Base-by-base conservation (phyloP, 2,329 filamentous ascomycete genomes). In the Diaporthe batatas region DNA sequence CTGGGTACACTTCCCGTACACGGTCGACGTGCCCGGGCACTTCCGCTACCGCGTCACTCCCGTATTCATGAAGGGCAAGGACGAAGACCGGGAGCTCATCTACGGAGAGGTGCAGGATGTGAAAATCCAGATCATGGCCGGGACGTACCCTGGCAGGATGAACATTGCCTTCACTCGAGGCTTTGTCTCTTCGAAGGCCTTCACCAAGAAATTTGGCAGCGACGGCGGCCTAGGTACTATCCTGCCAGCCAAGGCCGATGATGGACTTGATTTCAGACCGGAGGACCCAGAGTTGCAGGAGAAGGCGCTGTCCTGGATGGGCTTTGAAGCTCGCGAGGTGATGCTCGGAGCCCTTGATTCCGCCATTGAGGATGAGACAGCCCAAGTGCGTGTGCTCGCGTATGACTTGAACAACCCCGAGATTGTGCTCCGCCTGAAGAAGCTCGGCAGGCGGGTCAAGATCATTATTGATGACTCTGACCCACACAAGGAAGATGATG, bases 381-480 rank as follows among this genome's bases (percentile, higher is more conserved):
- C 76, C 36, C 68, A 76, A 54, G 76, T 77, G 6, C 75, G 74
- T 47, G 70, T 77, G 34, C 68, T 72, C 25, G 76, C 75, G 14
- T 77, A 77, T 47, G 76, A 77, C 55, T 65, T 77, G 71, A 77
- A 77, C 70, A 74, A 75, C 55, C 76, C 75, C 7, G 76, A 77
- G 65, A 72, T 77, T 59, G 76, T 77, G 7, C 69, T 54, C 32
- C 72, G 75, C 7, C 74, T 77, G 32, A 73, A 77, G 55, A 71
- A 71, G 62, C 71, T 77, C 23, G 65, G 72, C 5, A 72, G 39
- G 21, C 75, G 76, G 6, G 57, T 77, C 14, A 77, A 76, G 75
- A 73, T 77, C 67, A 77, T 77, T 53, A 76, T 76, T 12, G 75
- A 76, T 23, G 75, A 76, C 51, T 76, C 75, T 3, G 72, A 68